Conservation (phyloP, 2,329 filamentous ascomycete species). For the Microdochium trichocladiopsis region DNA sequence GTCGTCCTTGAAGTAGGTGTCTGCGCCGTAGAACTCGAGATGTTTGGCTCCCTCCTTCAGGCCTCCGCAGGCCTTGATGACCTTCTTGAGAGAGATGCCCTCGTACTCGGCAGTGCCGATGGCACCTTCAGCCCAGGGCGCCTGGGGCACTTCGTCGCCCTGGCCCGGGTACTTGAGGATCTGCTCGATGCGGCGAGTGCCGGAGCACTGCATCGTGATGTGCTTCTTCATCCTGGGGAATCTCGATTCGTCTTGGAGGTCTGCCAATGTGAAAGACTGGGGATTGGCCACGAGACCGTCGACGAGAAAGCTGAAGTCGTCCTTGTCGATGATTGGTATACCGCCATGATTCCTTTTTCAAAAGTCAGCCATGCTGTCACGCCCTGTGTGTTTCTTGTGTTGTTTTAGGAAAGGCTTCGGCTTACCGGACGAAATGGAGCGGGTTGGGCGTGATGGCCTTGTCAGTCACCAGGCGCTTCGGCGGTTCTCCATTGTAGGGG, state of each 20-base stretch:
- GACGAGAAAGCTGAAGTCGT: constrained; percentile 44
- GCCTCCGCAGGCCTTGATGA: constrained; percentile 65
- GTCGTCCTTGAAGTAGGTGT: constrained; percentile 68
- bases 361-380: too few species aligned
- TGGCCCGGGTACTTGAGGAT: constrained; percentile 59
- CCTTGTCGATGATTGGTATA: constrained; percentile 56
- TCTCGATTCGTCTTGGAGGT: constrained; percentile 50
- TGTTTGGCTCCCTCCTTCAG: constrained; percentile 47
- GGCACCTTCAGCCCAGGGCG: constrained; percentile 58
- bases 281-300: constrained; percentile 56
- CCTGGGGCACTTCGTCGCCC: constrained; percentile 52
- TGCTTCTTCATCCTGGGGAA: constrained; percentile 55
- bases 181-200: constrained; percentile 63
- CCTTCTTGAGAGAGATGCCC: constrained; percentile 59
- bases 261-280: constrained; percentile 46
- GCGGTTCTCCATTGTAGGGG: constrained; percentile 58
- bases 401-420: too few species aligned
- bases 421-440: constrained; percentile 57
- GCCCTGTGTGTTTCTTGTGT: too few species aligned
- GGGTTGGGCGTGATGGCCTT: constrained; percentile 51
- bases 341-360: constrained; percentile 70
- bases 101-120: constrained; percentile 58
- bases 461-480: constrained; percentile 46
- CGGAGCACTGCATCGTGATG: constrained; percentile 61
- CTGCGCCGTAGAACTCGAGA: constrained; percentile 62